phyloP scores from a whole-genome alignment of 2,329 filamentous ascomycete species.

The Elsinoe australis region DNA sequence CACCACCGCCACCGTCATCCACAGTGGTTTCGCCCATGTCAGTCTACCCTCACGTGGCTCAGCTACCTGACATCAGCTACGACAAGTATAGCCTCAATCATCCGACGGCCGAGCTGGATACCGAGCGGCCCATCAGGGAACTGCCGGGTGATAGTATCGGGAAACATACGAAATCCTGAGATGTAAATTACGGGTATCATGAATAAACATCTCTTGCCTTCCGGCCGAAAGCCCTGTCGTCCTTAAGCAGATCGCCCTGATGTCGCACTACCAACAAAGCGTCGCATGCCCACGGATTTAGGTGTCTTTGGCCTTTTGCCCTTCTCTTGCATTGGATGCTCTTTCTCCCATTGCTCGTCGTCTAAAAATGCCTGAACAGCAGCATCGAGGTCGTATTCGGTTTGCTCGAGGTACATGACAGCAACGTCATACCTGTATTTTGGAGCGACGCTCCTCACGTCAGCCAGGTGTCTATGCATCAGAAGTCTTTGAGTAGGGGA shows the following conservation, averaged over 20 bases:
- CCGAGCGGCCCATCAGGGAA: not conserved
- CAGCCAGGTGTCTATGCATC: conserved; percentile 26
- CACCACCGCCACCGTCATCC: not conserved
- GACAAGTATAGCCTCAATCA: no score
- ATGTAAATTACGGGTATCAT: not conserved
- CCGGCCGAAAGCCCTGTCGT: not conserved
- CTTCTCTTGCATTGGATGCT: conserved; percentile 51
- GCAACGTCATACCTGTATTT: conserved; percentile 57
- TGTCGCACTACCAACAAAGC: conserved; percentile 28
- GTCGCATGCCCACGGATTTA: conserved; percentile 29
- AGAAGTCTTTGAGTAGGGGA: not conserved
- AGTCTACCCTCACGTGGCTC: not conserved
- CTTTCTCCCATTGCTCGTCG: conserved; percentile 68
- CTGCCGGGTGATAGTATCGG: conserved; percentile 3
- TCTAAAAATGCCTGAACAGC: conserved; percentile 59
- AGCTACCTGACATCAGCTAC: no score
- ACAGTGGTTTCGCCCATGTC: not conserved
- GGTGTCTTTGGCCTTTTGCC: conserved; percentile 36
- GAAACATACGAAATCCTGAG: not conserved
- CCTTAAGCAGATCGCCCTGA: not conserved
- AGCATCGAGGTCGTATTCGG: conserved; percentile 55
- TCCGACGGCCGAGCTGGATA: not conserved
- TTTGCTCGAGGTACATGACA: conserved; percentile 64
- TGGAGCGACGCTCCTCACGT: conserved; percentile 32
- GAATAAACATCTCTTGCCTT: not conserved